Evolutionary conservation across 257 asterid species (phyloP).

Genomic region (Osmanthus fragrans): DNA sequence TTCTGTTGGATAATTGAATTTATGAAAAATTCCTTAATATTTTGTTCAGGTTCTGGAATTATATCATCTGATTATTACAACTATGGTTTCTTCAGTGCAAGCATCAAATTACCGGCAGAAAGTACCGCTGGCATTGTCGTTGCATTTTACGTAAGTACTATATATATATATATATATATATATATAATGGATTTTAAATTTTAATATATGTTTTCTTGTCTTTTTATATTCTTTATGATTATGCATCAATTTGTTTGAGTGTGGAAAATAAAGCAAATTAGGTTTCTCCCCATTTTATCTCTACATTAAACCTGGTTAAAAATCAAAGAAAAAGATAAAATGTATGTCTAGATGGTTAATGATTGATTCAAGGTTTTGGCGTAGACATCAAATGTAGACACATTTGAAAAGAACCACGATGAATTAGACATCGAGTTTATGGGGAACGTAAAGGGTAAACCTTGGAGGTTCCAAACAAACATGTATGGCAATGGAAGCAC

Average conservation of each 20-base stretch:
- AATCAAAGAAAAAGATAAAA: too few relatives aligned
- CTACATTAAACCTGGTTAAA: too few relatives aligned
- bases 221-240: neutral
- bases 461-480: constrained; percentile 94
- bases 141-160: constrained; percentile 72
- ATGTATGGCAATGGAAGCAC: constrained; percentile 90
- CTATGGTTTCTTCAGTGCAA: constrained; percentile 90
- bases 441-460: constrained; percentile 70
- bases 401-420: constrained; percentile 88
- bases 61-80: constrained; percentile 81
- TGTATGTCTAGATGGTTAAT: neutral
- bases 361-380: neutral
- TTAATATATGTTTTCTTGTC: neutral
- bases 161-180: too few relatives aligned
- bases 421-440: constrained; percentile 88
- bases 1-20: neutral
- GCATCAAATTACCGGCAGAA: constrained; percentile 76
- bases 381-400: constrained; percentile 84
- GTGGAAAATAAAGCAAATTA: too few relatives aligned
- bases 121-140: constrained; percentile 86
- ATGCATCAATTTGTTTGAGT: too few relatives aligned
- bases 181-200: too few relatives aligned
- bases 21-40: neutral
- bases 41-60: constrained; percentile 74
- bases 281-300: too few relatives aligned